Conservation (phyloP, 1,139 yeast species). For the Hansenula lynferdii region DNA sequence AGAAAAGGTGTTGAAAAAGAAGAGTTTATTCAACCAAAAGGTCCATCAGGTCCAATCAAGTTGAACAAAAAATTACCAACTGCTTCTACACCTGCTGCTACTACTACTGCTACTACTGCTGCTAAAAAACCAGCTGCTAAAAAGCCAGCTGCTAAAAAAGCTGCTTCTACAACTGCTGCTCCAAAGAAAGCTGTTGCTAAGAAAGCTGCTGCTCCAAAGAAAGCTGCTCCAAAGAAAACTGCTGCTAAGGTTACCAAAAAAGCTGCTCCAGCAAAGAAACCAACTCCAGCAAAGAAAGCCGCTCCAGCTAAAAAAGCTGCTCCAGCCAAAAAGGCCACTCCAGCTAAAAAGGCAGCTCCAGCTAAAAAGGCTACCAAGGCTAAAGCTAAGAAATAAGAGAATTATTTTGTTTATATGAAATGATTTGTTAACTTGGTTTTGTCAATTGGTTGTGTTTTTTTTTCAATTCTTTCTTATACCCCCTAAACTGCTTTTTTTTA, state of each 20-base stretch:
- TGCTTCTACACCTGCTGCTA: constrained; percentile 10
- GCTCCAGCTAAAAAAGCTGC: constrained; percentile 21
- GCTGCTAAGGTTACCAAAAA: constrained; percentile 22
- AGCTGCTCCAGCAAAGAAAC: constrained; percentile 14
- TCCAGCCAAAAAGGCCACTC: constrained; percentile 23
- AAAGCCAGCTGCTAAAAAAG: constrained; percentile 8
- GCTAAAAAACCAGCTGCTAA: constrained; percentile 5
- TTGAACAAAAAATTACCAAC: constrained; percentile 22
- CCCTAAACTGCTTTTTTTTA: too few relatives aligned
- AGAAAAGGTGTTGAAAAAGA: constrained; percentile 79
- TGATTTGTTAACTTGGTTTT: too few relatives aligned
- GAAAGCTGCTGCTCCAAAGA: constrained; percentile 16
- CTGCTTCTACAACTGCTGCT: constrained; percentile 8
- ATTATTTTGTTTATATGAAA: not conserved
- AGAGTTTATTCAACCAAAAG: constrained; percentile 82
- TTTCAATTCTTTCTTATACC: constrained; percentile 1
- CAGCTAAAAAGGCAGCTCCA: constrained; percentile 13
- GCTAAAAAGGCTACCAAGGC: constrained; percentile 8
- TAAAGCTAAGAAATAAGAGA: constrained; percentile 5
- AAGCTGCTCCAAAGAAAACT: too few relatives aligned
- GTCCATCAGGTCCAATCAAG: constrained; percentile 43
- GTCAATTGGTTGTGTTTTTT: not conserved
- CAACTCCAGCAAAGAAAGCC: constrained; percentile 18
- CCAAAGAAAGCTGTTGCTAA: constrained; percentile 8
- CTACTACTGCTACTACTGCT: constrained; percentile 7